Evolutionary conservation across 2,329 filamentous ascomycete species (phyloP), one percentile per base, ranked within the genome.

Genomic region (Botrytis porri): DNA sequence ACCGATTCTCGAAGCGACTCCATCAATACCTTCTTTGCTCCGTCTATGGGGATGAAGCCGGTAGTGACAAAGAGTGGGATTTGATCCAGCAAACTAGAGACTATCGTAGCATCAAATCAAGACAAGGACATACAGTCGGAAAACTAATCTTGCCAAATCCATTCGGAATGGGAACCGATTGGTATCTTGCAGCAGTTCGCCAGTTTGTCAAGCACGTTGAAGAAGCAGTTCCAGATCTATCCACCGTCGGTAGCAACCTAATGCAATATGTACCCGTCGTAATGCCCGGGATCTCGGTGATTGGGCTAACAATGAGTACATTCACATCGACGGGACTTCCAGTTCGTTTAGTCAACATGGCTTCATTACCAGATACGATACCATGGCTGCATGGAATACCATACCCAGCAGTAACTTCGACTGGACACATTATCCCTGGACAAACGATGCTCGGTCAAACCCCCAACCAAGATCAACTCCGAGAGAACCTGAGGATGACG

Each of bases 161-260:
- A 48, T 66, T 66, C 9, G 63, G 43, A n/a, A 66, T 66, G 63
- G 43, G 63, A 37, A 45, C 35, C 1, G 63, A 66, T 51, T 66
- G 63, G 63, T 37, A 51, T 10, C 12, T 37, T 37, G 63, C 63
- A 29, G 63, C 63, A 10, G 16, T 66, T 2, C 43, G 32, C 32
- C 22, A 29, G 10, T 66, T 66, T 29, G 7, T 66, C 12, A 9
- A 10, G 5, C 45, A 51, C 4, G 32, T 66, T n/a, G 32, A 51
- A 35, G 12, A 51, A 3, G 43, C 18, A 6, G 18, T 3, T n/a
- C 63, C 63, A 16, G 43, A 51, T n/a, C 2, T 66, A 12, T 37
- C 20, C 35, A 51, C 22, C 18, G 32, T 39, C 22, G 22, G 18
- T 1, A 9, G 16, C 3, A n/a, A 35, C 14, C 25, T 43, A 1